Evolutionary conservation across 2,329 filamentous ascomycete genomes (phyloP).

Genomic region (Didymella pinodella): DNA sequence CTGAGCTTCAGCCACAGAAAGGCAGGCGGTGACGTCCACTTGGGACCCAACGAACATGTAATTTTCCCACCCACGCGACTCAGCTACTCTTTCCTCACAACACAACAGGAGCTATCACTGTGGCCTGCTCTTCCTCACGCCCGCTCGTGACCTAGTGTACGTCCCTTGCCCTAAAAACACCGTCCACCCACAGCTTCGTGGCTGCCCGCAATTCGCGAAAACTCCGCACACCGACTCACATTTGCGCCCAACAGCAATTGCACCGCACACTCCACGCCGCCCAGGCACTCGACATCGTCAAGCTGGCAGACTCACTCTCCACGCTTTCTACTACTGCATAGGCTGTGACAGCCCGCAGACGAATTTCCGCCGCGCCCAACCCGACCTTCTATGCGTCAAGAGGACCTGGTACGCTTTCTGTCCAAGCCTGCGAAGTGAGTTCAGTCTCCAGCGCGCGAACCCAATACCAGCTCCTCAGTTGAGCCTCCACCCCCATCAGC

Average conservation of each 20-base stretch:
- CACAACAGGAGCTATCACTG: conserved; percentile 9
- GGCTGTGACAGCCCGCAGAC: conserved; percentile 51
- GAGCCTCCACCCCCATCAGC: not conserved
- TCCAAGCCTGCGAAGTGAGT: conserved; percentile 93
- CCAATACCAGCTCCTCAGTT: not conserved
- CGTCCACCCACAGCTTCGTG: not conserved
- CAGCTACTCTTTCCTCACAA: conserved; percentile 1
- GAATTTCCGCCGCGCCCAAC: conserved; percentile 25
- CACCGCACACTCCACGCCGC: conserved; percentile 21
- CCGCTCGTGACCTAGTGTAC: conserved; percentile 8
- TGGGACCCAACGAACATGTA: conserved; percentile 14
- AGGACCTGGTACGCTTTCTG: conserved; percentile 89
- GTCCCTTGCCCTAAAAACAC: not conserved
- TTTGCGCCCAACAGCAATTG: conserved; percentile 32
- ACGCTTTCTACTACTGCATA: conserved; percentile 40
- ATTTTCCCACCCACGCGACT: conserved; percentile 18
- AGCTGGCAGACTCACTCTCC: conserved; percentile 43
- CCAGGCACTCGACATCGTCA: conserved; percentile 31
- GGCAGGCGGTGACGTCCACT: conserved; percentile 19
- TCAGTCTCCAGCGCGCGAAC: conserved; percentile 16
- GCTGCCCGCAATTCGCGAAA: conserved; percentile 14
- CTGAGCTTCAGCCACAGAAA: conserved; percentile 16
- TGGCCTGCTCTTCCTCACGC: not conserved
- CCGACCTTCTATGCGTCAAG: conserved; percentile 80
- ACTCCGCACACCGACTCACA: conserved; percentile 22